Base-by-base conservation (phyloP, 2,329 filamentous ascomycete species). In the Talaromyces funiculosus region DNA sequence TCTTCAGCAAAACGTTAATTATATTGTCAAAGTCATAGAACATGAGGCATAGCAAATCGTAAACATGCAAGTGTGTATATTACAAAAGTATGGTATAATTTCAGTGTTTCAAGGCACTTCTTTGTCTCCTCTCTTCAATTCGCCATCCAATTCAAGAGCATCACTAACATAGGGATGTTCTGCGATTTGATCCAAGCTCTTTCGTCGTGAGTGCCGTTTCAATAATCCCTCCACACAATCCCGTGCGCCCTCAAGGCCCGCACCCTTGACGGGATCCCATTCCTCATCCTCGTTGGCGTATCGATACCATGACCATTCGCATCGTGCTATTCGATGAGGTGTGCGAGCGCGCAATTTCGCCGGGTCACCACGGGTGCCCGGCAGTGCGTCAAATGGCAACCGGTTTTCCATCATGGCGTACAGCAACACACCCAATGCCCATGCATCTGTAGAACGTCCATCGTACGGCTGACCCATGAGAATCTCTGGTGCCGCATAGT, bases 401-500 rank as follows among this genome's bases (percentile, higher is more conserved):
- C 93, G 84, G n/a, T 89, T 89, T 76, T 99, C 94, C 74, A 97
- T 87, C 3, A 97, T 84, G 1, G 94, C 92, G 72, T 97, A 99
- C 0, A 97, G 82, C 2, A 97, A 79, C 1, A 99, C 94, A 56
- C 94, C 94, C 0, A 97, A 81, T 0, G 93, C 95, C 94, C 94
- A 99, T 9, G 91, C 92, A 71, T 99, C 94, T 0, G 90, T 96
- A 1, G 88, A 85, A 38, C 91, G 90, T 33, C 94, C 94, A 72
- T 97, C 92, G 71, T 99, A 99, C 7, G 90, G 86, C 70, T 96
- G 90, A 24, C 93, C 93, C 81, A 99, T 90, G 58, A 99, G 88
- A 49, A 99, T 92, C 73, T 99, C 94, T 0, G 94, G 94, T 0
- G 94, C 93, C 1, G 93, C 93, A 72, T 99, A 99, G 76, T 99